A percentile compares a stretch with the other conserved stretches of the same genome.
These are phyloP conservation scores for Corymbia citriodora DNA, from an alignment of 441 rosid species.

Conservation along the genomic window DNA sequence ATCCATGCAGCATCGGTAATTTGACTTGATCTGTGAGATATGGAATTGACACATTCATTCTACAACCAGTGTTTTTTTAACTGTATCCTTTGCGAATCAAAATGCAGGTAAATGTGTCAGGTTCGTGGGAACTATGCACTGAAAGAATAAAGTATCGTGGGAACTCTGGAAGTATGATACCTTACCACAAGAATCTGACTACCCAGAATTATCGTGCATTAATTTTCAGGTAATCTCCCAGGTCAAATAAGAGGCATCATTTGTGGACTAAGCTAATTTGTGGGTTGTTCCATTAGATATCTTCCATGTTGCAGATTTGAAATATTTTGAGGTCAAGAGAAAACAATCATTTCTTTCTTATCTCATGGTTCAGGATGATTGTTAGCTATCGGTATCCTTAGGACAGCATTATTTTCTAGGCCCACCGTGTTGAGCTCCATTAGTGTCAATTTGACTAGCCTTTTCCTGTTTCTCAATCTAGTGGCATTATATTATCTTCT, in stretches of 20 bases:
- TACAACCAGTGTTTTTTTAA: not conserved
- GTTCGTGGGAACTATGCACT: conserved; percentile 47
- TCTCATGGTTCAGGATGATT: not conserved
- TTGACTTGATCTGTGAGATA: not conserved
- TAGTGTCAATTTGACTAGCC: not conserved
- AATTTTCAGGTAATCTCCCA: conserved; percentile 38
- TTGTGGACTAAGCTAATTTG: not conserved
- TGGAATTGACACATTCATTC: not conserved
- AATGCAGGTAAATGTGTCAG: conserved; percentile 23
- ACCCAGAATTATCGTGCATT: conserved; percentile 43
- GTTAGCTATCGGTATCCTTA: not conserved
- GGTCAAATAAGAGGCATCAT: not conserved
- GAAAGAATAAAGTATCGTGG: conserved; percentile 8
- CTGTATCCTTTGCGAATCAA: not conserved
- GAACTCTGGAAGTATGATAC: conserved; percentile 41
- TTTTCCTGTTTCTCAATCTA: not conserved
- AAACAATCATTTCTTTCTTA: not conserved
- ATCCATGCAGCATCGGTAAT: conserved; percentile 40
- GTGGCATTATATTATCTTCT: not conserved
- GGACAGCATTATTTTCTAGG: not conserved
- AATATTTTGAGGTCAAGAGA: not conserved
- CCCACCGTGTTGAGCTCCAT: not conserved
- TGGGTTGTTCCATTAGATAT: not conserved
- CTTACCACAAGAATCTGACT: conserved; percentile 40
- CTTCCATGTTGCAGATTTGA: not conserved